Conservation (phyloP, 176 grass and related monocot genomes). For the Echinochloa phyllopogon region DNA sequence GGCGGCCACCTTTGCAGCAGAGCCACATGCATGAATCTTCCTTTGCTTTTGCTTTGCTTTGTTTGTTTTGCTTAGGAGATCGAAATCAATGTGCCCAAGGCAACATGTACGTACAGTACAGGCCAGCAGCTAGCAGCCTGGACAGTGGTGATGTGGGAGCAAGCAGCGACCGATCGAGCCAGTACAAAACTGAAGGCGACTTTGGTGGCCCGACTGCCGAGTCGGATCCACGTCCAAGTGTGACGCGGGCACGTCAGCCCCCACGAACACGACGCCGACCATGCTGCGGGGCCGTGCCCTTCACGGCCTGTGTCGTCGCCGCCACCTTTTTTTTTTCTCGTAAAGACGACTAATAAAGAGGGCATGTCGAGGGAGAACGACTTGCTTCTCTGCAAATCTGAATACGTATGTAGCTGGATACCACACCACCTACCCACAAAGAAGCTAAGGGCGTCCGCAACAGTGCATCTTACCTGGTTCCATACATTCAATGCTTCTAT, state of each 20-base stretch:
- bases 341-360: not conserved
- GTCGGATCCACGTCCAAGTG: conserved; percentile 51
- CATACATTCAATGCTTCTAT: too few relatives aligned
- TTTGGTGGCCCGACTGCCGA: conserved; percentile 1
- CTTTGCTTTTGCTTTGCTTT: not conserved
- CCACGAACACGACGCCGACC: conserved; percentile 19
- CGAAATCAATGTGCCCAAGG: not conserved
- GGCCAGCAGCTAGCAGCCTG: not conserved
- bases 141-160: not conserved
- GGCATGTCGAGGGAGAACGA: not conserved
- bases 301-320: not conserved
- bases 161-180: not conserved
- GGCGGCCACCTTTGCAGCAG: not conserved
- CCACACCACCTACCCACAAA: not conserved
- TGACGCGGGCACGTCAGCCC: conserved; percentile 27
- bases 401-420: not conserved
- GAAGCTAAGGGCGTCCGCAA: not conserved
- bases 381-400: not conserved
- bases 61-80: not conserved
- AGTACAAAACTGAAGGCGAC: not conserved
- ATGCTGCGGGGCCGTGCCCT: too few relatives aligned
- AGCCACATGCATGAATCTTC: not conserved
- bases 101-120: conserved; percentile 4
- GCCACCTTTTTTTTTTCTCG: not conserved
- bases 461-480: too few relatives aligned